These are phyloP conservation scores for Aegilops sharonensis DNA, from an alignment of 176 grass and related monocot species.

Conservation along the genomic window DNA sequence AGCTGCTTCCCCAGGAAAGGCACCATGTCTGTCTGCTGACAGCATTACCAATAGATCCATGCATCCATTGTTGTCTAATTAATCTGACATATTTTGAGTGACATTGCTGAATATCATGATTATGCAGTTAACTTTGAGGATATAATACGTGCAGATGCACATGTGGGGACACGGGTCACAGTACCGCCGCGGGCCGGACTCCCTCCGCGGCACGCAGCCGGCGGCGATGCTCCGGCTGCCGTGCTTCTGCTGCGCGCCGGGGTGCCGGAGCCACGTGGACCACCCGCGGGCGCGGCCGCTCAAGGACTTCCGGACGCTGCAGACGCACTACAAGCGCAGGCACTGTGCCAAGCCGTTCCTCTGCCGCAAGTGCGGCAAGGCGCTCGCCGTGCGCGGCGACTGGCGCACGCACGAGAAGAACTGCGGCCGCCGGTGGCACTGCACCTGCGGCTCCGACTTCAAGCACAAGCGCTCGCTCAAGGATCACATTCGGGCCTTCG, in stretches of 20 bases:
- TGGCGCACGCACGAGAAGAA: slow-evolving; percentile 98
- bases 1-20: slow-evolving; percentile 1
- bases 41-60: neutral
- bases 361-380: slow-evolving; percentile 70
- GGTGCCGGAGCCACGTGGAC: slow-evolving; percentile 59
- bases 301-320: slow-evolving; percentile 71
- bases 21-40: neutral
- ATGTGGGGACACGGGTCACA: slow-evolving; percentile 78
- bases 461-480: slow-evolving; percentile 80
- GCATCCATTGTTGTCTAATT: neutral
- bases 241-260: slow-evolving; percentile 60
- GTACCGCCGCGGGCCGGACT: slow-evolving; percentile 50
- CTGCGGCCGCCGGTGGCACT: slow-evolving; percentile 57
- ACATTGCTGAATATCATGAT: neutral
- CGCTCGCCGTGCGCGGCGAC: slow-evolving; percentile 87
- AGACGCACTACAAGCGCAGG: slow-evolving; percentile 67
- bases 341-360: slow-evolving; percentile 62
- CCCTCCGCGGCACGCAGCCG: slow-evolving; percentile 60
- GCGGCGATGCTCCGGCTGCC: slow-evolving; percentile 68
- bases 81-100: neutral
- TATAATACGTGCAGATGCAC: slow-evolving; percentile 45
- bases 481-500: slow-evolving; percentile 63
- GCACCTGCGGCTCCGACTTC: slow-evolving; percentile 64
- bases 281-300: slow-evolving; percentile 54
- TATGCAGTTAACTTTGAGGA: neutral